These are phyloP conservation scores for Rosa hybrid DNA, from an alignment of 331 rosid species.

Conservation along the genomic window DNA sequence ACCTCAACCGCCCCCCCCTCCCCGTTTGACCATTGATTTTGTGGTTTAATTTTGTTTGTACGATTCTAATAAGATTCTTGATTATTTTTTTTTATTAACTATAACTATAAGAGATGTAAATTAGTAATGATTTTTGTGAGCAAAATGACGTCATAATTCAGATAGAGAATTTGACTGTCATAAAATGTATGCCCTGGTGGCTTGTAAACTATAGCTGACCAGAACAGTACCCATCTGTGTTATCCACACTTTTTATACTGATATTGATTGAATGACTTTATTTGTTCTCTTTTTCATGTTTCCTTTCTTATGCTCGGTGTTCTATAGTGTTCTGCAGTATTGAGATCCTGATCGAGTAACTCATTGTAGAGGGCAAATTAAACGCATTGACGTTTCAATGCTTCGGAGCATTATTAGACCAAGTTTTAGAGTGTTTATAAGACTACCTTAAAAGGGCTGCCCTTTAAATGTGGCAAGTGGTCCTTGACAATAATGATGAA, in stretches of 20 bases:
- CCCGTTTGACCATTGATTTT: constrained; percentile 34
- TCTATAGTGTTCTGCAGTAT: background rate
- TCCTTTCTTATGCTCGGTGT: background rate
- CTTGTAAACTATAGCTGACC: constrained; percentile 14
- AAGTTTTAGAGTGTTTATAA: background rate
- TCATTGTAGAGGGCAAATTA: background rate
- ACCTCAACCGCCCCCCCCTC: constrained; percentile 19
- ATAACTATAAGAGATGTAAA: constrained; percentile 52
- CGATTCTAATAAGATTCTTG: constrained; percentile 32
- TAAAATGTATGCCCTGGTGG: constrained; percentile 23
- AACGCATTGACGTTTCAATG: background rate
- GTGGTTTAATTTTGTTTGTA: constrained; percentile 44
- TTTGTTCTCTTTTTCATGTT: background rate
- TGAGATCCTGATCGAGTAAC: background rate
- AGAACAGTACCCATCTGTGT: background rate
- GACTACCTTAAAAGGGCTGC: background rate
- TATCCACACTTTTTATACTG: constrained; percentile 1
- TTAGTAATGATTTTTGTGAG: constrained; percentile 52
- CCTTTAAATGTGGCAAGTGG: background rate
- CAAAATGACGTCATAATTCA: constrained; percentile 15
- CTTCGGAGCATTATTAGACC: no score
- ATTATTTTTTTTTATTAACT: constrained; percentile 42
- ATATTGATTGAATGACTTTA: constrained; percentile 14
- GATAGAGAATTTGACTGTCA: constrained; percentile 19
- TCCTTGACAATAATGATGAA: background rate